A percentile compares a stretch with the other conserved stretches of the same genome.
Evolutionary conservation across 768 basidiomycete species (phyloP).

Genomic region (Trametes cingulata): DNA sequence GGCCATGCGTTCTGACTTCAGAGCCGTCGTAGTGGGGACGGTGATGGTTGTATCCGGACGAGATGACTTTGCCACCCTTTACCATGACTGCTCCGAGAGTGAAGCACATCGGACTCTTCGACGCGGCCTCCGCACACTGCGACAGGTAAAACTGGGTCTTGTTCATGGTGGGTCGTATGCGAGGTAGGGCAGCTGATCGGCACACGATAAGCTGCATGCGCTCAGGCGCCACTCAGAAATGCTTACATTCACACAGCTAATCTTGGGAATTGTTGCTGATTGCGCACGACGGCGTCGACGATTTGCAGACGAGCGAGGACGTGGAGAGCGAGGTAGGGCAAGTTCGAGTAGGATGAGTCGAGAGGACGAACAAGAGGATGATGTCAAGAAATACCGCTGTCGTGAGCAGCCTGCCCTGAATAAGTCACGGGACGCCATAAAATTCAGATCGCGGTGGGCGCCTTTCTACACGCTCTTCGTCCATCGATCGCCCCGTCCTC

Average conservation of each 20-base stretch:
- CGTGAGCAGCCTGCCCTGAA: conserved; percentile 13
- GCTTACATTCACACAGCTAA: neutral
- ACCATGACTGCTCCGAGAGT: conserved; percentile 49
- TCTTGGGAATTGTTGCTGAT: neutral
- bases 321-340: neutral
- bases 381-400: conserved; percentile 6
- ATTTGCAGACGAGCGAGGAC: neutral
- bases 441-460: conserved; percentile 16
- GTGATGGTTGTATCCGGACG: conserved; percentile 55
- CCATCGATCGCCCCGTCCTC: conserved; percentile 23
- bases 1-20: conserved; percentile 38
- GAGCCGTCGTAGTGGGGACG: conserved; percentile 54
- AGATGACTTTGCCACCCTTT: conserved; percentile 58
- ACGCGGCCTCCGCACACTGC: conserved; percentile 48
- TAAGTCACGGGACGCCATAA: conserved; percentile 17
- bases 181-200: conserved; percentile 1
- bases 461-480: neutral
- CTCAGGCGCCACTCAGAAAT: neutral
- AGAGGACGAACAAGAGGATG: neutral
- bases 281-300: neutral
- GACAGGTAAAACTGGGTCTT: conserved; percentile 54
- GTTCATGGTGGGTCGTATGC: conserved; percentile 36
- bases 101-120: conserved; percentile 53
- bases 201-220: neutral
- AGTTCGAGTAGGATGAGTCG: neutral